phyloP scores from a whole-genome alignment of 768 basidiomycete genomes.

The Leucocoprinus leucothites region DNA sequence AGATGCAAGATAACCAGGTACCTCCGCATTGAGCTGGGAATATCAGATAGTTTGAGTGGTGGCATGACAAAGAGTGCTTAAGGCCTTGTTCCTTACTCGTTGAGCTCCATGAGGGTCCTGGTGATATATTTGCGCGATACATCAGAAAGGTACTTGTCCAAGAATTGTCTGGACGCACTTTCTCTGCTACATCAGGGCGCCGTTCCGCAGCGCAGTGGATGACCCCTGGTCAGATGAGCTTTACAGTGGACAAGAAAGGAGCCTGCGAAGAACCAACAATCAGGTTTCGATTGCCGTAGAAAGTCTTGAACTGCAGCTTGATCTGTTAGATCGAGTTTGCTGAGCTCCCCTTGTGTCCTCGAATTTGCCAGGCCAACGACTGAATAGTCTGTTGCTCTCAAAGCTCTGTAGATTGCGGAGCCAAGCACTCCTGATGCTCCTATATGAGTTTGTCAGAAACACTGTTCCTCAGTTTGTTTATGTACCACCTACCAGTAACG shows the following conservation, averaged over 20 bases:
- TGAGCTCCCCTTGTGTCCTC: slow-evolving; percentile 50
- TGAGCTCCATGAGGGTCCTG: slow-evolving; percentile 70
- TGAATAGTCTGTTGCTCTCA: slow-evolving; percentile 41
- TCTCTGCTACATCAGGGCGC: slow-evolving; percentile 89
- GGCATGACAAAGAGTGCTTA: background rate
- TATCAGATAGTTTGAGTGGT: background rate
- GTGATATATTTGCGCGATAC: background rate
- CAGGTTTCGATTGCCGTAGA: slow-evolving; percentile 57
- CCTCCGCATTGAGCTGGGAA: slow-evolving; percentile 72
- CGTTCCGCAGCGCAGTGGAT: slow-evolving; percentile 96
- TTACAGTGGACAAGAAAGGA: background rate
- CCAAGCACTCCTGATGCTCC: slow-evolving; percentile 94
- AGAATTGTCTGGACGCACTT: slow-evolving; percentile 42
- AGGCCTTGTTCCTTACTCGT: slow-evolving; percentile 38
- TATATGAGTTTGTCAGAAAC: slow-evolving; percentile 26
- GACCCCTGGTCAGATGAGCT: slow-evolving; percentile 49
- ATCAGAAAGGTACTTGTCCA: slow-evolving; percentile 9
- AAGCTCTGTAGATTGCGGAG: slow-evolving; percentile 68
- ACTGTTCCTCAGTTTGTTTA: background rate
- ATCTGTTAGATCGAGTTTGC: slow-evolving; percentile 68
- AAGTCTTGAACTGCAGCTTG: slow-evolving; percentile 46
- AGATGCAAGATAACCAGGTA: slow-evolving; percentile 68
- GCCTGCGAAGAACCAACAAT: slow-evolving; percentile 49
- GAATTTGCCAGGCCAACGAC: slow-evolving; percentile 75
- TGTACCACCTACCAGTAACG: slow-evolving; percentile 47